Conservation (phyloP, 352 stramenopile genomes). For the Globisporangium mamillatum region DNA sequence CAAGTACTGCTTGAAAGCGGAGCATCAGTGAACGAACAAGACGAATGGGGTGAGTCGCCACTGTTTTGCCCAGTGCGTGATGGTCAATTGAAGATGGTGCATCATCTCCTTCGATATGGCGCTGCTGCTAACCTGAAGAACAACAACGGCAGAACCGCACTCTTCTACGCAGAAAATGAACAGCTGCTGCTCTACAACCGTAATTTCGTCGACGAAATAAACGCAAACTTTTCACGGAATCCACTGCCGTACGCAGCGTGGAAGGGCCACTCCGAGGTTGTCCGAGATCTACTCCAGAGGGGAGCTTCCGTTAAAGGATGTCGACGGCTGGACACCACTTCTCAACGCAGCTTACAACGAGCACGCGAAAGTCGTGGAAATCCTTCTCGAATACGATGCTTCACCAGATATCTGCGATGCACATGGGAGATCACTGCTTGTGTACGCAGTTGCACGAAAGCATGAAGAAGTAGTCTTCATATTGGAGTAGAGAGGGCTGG, state of each 20-base stretch:
- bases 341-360: neutral
- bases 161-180: neutral
- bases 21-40: neutral
- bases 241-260: neutral
- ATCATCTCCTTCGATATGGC: neutral
- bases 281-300: neutral
- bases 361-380: neutral
- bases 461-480: neutral
- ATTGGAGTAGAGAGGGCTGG: neutral
- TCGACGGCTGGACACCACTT: neutral
- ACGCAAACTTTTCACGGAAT: neutral
- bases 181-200: neutral
- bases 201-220: neutral
- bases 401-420: neutral
- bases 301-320: neutral
- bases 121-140: neutral
- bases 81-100: neutral
- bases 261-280: neutral
- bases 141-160: neutral
- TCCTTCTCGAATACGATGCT: neutral
- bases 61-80: neutral
- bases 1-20: neutral
- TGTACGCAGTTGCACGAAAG: no score
- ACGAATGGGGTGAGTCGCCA: neutral
- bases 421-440: neutral